Conservation (phyloP, 2,329 filamentous ascomycete genomes). For the Trichoderma oligosporum region DNA sequence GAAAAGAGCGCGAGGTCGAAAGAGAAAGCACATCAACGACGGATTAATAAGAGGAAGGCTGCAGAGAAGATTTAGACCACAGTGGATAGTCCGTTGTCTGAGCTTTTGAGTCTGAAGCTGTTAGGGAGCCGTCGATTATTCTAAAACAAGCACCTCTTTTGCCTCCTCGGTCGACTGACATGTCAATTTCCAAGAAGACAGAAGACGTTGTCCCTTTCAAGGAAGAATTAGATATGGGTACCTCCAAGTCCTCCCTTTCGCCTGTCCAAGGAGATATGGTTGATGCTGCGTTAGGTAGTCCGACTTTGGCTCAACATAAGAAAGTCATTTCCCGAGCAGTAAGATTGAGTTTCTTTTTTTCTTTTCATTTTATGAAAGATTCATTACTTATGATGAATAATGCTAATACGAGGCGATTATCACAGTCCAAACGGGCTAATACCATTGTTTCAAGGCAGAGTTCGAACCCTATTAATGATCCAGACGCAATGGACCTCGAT, state of each 20-base stretch:
- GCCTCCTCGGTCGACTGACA: background rate
- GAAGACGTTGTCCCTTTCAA: too few relatives aligned
- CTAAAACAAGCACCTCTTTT: background rate
- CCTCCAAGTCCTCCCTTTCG: too few relatives aligned
- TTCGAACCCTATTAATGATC: background rate
- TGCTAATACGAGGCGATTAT: background rate
- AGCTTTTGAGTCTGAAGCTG: too few relatives aligned
- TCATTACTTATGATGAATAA: background rate
- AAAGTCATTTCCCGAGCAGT: background rate
- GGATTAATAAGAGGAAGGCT: background rate
- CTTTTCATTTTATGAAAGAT: background rate
- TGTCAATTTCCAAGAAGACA: background rate
- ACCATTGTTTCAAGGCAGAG: background rate
- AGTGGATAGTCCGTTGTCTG: background rate
- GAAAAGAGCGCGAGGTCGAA: slow-evolving; percentile 17
- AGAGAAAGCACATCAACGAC: background rate
- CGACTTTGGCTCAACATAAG: background rate
- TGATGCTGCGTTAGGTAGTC: background rate
- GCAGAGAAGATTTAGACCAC: background rate
- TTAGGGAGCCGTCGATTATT: background rate
- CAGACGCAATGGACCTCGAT: background rate
- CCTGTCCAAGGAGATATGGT: background rate
- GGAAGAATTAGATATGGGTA: background rate
- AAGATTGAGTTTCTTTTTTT: background rate
- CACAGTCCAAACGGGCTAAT: background rate